Base-by-base conservation (phyloP, 2,329 filamentous ascomycete genomes). In the Trichocomaceae sp. region DNA sequence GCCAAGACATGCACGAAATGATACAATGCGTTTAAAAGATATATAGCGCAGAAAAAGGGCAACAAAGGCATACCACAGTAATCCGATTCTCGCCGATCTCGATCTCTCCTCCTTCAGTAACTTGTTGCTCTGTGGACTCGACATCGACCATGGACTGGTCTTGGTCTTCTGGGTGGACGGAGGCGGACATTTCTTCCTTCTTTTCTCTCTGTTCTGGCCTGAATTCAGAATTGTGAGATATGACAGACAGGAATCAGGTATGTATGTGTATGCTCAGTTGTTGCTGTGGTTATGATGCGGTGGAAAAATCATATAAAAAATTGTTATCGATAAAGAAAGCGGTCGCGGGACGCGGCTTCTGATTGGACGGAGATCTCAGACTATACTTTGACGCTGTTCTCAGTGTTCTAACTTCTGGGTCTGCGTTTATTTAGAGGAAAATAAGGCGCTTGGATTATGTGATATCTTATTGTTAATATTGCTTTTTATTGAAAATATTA, bases 21-120 rank as follows among this genome's bases (percentile, higher is more conserved):
- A 35, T 35, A 35, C 17, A 7, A 42, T 9, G 19, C 17, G 2
- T 29, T 42, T 26, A 7, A 3, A 26, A 26, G 23, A 26, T 26
- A n/a, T n/a, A n/a, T n/a, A n/a, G 19, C 7, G 26, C n/a, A 41
- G 15, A 10, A 10, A 41, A n/a, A n/a, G 2, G 3, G n/a, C 2
- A 19, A 41, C 15, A 10, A 44, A 20, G 8, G 64, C 58, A 17
- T 69, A 87, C 84, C 67, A 87, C 81, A 60, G 79, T 77, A 46
- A 87, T 83, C 61, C 83, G 75, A 70, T 83, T 82, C 50, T 72
- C 69, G 9, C 69, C 68, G 41, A 69, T 53, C 44, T 67, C 64
- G 31, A 66, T 45, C 5, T 73, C 69, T 49, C 79, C 75, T 54
- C 79, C 76, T 50, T 79, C 77, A 22, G 74, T 10, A 29, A 69